phyloP scores from a whole-genome alignment of 257 asterid genomes.

The Solanum rostratum region DNA sequence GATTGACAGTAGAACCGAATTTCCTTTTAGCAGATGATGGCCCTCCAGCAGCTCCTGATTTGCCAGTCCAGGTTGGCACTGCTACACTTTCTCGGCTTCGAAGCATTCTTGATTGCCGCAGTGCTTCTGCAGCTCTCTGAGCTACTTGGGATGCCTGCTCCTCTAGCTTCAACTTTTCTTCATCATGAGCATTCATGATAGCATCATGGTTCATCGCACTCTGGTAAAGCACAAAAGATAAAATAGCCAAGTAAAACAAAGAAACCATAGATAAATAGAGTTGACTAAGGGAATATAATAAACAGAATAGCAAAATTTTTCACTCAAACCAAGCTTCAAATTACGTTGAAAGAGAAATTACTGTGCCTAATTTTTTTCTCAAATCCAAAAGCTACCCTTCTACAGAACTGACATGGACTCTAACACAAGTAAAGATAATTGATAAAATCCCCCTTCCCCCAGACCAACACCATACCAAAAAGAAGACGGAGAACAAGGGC shows the following conservation, averaged over 20 bases:
- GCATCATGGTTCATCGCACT: constrained; percentile 95
- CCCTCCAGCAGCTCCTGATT: constrained; percentile 92
- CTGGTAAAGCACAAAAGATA: constrained; percentile 22
- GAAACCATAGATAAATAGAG: background rate
- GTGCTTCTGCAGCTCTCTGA: constrained; percentile 93
- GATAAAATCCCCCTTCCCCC: background rate
- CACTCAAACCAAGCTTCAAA: background rate
- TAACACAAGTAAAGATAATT: background rate
- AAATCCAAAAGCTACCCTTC: background rate
- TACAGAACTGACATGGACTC: background rate
- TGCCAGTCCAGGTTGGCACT: constrained; percentile 96
- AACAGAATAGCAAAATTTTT: background rate
- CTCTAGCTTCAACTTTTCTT: constrained; percentile 68
- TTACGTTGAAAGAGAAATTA: background rate
- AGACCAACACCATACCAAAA: background rate
- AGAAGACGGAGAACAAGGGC: background rate
- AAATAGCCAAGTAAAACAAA: background rate
- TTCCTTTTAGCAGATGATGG: constrained; percentile 55
- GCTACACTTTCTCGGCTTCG: constrained; percentile 68
- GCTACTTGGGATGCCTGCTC: constrained; percentile 85
- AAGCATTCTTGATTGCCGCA: constrained; percentile 81
- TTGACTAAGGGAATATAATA: background rate
- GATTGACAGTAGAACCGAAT: constrained; percentile 68
- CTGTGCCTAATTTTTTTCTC: background rate
- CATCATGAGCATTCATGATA: constrained; percentile 77